Evolutionary conservation across 1,139 yeast species (phyloP).

Genomic region (Hansenula sp.): DNA sequence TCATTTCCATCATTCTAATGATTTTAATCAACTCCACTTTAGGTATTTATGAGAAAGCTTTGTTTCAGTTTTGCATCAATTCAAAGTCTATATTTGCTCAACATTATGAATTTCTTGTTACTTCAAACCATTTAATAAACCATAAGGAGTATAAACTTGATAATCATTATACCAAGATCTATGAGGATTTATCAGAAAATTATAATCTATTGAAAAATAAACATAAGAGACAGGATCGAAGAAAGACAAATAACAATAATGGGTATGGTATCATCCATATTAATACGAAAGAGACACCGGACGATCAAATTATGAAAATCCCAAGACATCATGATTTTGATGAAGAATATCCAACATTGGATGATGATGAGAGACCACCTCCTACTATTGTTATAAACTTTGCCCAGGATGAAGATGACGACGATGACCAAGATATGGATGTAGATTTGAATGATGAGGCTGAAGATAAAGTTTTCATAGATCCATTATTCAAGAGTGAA

Average conservation of each 20-base stretch:
- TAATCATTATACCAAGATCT: constrained; percentile 10
- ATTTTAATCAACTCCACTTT: constrained; percentile 2
- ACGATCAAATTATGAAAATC: constrained; percentile 18
- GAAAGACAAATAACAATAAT: background rate
- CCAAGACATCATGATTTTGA: constrained; percentile 11
- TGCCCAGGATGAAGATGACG: constrained; percentile 5
- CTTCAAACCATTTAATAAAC: constrained; percentile 11
- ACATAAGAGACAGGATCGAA: background rate
- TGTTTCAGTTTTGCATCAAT: constrained; percentile 1
- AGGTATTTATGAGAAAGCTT: background rate
- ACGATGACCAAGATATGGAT: background rate
- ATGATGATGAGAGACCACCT: constrained; percentile 11
- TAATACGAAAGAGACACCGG: constrained; percentile 15
- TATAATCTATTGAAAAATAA: constrained; percentile 14
- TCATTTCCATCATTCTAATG: background rate
- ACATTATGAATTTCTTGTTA: constrained; percentile 8
- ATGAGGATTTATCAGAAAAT: constrained; percentile 16
- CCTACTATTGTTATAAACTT: constrained; percentile 22
- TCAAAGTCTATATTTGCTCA: constrained; percentile 4
- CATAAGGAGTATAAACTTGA: constrained; percentile 9
- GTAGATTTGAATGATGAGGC: constrained; percentile 2
- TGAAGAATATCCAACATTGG: constrained; percentile 5
- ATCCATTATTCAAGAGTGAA: background rate
- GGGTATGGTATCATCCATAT: constrained; percentile 10
- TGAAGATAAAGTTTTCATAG: constrained; percentile 4